Evolutionary conservation across 2,329 filamentous ascomycete genomes (phyloP).

Genomic region (Claviceps cyperi): DNA sequence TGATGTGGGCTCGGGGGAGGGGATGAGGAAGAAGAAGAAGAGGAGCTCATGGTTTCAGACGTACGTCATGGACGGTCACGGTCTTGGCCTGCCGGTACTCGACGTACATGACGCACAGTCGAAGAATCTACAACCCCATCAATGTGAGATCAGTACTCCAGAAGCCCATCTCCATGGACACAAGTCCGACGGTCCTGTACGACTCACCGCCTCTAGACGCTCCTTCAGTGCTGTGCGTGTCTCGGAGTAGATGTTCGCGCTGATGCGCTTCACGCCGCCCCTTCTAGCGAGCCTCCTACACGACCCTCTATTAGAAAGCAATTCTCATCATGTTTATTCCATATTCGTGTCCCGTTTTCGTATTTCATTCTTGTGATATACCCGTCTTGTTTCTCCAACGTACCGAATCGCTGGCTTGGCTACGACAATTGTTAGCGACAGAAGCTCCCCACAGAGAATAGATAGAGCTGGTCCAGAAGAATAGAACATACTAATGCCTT

Average conservation of each 20-base stretch:
- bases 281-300: conserved; percentile 46
- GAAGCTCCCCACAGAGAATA: background rate
- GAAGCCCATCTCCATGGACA: no score
- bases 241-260: conserved; percentile 48
- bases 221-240: conserved; percentile 35
- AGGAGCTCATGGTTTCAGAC: conserved; percentile 8
- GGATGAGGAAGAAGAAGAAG: no score
- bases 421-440: background rate
- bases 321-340: no score
- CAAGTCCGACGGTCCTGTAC: background rate
- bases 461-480: no score
- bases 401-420: conserved; percentile 5
- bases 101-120: conserved; percentile 31
- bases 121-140: conserved; percentile 30
- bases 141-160: background rate
- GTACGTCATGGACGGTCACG: conserved; percentile 46
- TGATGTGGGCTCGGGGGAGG: background rate
- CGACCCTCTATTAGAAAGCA: no score
- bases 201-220: conserved; percentile 32
- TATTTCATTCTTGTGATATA: no score
- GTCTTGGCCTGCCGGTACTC: conserved; percentile 47
- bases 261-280: conserved; percentile 65
- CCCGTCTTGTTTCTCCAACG: background rate
- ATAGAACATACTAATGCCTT: conserved; percentile 7
- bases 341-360: no score